These are phyloP conservation scores for Puccinia horiana DNA, from an alignment of 1,284 basidiomycete genomes.

Conservation along the genomic window DNA sequence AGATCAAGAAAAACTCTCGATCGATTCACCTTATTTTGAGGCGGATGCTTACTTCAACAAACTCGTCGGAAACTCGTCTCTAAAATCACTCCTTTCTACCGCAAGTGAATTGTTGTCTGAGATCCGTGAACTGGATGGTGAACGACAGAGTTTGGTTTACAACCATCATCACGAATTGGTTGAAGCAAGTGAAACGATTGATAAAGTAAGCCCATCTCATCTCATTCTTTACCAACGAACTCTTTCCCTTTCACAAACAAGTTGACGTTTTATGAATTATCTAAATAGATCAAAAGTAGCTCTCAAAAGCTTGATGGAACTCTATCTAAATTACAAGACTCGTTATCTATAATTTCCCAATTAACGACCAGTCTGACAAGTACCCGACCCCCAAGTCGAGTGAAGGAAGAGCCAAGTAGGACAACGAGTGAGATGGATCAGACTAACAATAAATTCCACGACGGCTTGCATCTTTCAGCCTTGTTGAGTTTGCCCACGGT, in stretches of 20 bases:
- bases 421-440: neutral
- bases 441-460: neutral
- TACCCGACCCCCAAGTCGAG: neutral
- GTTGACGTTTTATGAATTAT: no score
- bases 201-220: constrained; percentile 65
- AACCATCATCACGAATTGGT: constrained; percentile 93
- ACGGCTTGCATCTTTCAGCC: neutral
- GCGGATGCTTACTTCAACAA: constrained; percentile 79
- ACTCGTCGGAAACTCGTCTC: constrained; percentile 65
- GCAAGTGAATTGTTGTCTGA: constrained; percentile 62
- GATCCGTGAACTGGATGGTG: constrained; percentile 80
- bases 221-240: constrained; percentile 11
- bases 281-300: constrained; percentile 73
- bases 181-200: constrained; percentile 78
- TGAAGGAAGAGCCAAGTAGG: neutral
- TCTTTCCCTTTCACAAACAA: no score
- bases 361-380: constrained; percentile 70
- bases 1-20: constrained; percentile 6
- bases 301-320: constrained; percentile 78
- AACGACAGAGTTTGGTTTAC: constrained; percentile 85
- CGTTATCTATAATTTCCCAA: constrained; percentile 80
- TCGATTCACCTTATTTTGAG: constrained; percentile 75
- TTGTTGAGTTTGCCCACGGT: constrained; percentile 41
- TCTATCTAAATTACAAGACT: constrained; percentile 73
- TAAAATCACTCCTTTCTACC: neutral